Base-by-base conservation (phyloP, 2,329 filamentous ascomycete species). In the Epichloe gansuensis region DNA sequence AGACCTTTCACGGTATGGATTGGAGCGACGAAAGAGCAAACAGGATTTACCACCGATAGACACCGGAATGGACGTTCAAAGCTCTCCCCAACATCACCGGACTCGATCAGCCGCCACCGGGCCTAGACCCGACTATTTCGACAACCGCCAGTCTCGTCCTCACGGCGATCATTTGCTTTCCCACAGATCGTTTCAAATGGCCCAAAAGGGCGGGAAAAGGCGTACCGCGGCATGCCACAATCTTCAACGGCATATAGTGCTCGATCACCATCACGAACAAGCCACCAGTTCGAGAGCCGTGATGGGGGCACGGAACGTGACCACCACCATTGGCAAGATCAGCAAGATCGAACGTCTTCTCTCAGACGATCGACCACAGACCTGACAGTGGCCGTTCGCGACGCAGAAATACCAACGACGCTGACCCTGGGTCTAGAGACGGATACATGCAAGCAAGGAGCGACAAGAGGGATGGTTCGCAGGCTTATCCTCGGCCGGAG, bases 31-130 rank as follows among this genome's bases (percentile, higher is more conserved):
- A 13, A 63, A 60, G 58, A 68, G 62, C 57, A 63, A 66, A 49
- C 66, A 69, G 46, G 63, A 75, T 31, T 59, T 78, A 5, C 73
- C 75, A 4, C 68, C 66, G 5, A 64, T 77, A 13, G 69, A 74
- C 34, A 77, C 75, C 2, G 66, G 71, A 1, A 46, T 71, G 5
- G 57, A 59, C 38, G 57, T 63, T 46, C 58, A 60, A 17, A 59
- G 55, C 45, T 46, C 57, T 4, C 56, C 59, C 39, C 61, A 67
- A 41, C 67, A 66, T 50, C 64, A 64, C 46, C 63, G 69, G 28
- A 68, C 64, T 48, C 65, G 62, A 28, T 73, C 72, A 3, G 64
- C 65, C 21, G 62, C 65, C 1, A 62, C 66, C 28, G 61, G 59
- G 56, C 60, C 56, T 31, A 58, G 64, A 3, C 60, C 65, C 1